Evolutionary conservation across 176 grass and related monocot species (phyloP).

Genomic region (Carex parvula): DNA sequence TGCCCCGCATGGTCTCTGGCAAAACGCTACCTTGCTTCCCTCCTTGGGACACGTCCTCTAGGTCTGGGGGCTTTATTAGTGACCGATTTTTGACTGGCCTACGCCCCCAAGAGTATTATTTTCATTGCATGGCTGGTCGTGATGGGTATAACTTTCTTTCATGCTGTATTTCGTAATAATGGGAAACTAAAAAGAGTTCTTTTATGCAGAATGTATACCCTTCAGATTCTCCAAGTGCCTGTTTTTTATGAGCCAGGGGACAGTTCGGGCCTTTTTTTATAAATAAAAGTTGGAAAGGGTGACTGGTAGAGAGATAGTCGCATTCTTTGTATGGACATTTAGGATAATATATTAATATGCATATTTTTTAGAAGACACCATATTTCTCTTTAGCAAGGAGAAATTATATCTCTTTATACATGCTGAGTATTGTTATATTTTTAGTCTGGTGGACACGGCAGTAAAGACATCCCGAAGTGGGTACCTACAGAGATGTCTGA

Average conservation of each 20-base stretch:
- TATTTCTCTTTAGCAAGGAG: neutral
- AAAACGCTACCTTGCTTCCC: conserved; percentile 92
- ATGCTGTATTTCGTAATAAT: conserved; percentile 15
- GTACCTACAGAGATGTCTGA: conserved; percentile 91
- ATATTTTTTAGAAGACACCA: neutral
- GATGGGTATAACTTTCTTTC: conserved; percentile 55
- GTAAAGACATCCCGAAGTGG: conserved; percentile 96
- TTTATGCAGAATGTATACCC: neutral
- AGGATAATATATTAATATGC: neutral
- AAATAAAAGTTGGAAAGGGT: neutral
- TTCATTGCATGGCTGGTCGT: conserved; percentile 98
- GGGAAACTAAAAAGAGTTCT: neutral
- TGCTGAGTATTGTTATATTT: conserved; percentile 15
- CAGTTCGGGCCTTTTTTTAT: neutral
- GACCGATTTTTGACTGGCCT: conserved; percentile 96
- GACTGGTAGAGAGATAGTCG: neutral
- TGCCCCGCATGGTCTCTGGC: conserved; percentile 89
- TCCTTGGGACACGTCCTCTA: conserved; percentile 69
- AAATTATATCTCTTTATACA: neutral
- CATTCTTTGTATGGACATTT: neutral
- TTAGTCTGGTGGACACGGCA: conserved; percentile 86
- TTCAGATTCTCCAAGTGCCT: neutral
- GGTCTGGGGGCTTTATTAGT: conserved; percentile 78
- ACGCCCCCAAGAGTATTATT: conserved; percentile 96
- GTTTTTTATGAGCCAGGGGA: neutral